Conservation (phyloP, 73 alveolate species). For the Urostyla sp. region DNA sequence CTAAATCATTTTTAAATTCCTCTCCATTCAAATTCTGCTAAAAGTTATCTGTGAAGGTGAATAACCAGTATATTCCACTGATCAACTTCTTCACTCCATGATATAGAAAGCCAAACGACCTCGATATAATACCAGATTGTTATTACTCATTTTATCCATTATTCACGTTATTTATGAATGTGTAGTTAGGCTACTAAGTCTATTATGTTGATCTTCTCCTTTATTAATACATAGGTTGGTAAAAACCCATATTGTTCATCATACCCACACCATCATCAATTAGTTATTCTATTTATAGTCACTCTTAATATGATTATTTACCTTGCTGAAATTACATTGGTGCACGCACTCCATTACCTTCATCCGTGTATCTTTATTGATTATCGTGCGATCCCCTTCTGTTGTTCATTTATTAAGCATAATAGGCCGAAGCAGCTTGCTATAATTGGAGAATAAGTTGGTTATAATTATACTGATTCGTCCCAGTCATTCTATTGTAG, state of each 20-base stretch:
- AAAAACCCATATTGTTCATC: constrained; percentile 3
- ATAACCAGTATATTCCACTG: neutral
- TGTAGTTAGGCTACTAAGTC: neutral
- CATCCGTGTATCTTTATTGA: neutral
- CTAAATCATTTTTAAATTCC: constrained; percentile 3
- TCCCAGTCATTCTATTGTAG: constrained; percentile 50
- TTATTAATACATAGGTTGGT: neutral
- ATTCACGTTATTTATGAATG: constrained; percentile 13
- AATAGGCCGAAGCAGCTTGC: constrained; percentile 41
- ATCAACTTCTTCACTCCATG: neutral
- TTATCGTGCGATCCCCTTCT: neutral
- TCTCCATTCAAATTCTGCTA: constrained; percentile 15
- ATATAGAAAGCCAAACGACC: neutral
- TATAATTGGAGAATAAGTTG: neutral
- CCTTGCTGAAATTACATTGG: constrained; percentile 54
- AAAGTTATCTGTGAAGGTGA: constrained; percentile 7
- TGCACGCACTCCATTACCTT: constrained; percentile 23
- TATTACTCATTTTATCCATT: constrained; percentile 7
- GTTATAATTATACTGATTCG: constrained; percentile 6
- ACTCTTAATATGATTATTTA: neutral
- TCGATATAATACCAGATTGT: neutral
- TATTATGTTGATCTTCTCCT: neutral
- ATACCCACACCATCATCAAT: constrained; percentile 14
- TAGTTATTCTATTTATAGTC: neutral
- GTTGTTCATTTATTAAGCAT: constrained; percentile 22